phyloP scores from a whole-genome alignment of 1,284 basidiomycete genomes.

The Cutaneotrichosporon cavernicola region DNA sequence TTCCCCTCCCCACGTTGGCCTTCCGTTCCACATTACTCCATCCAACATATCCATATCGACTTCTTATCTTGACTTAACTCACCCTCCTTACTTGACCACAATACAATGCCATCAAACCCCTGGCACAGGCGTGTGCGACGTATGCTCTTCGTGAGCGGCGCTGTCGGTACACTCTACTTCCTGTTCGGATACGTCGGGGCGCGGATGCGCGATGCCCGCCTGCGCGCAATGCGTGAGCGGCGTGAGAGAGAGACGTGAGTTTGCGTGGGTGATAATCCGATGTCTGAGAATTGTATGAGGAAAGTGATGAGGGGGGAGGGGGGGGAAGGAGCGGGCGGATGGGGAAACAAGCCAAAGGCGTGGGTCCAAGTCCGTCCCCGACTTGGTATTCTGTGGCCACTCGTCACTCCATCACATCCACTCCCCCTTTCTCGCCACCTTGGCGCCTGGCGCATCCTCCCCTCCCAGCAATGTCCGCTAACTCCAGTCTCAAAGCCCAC shows the following conservation, averaged over 20 bases:
- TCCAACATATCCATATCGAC: neutral
- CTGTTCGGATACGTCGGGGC: conserved; percentile 39
- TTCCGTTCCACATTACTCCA: neutral
- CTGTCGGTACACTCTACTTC: conserved; percentile 42
- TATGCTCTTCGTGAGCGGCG: conserved; percentile 35
- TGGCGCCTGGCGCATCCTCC: no score
- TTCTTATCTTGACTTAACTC: neutral
- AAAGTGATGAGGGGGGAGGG: no score
- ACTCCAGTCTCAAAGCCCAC: conserved; percentile 47
- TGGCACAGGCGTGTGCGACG: conserved; percentile 43
- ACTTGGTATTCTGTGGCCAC: no score
- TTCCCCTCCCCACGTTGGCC: neutral
- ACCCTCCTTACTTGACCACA: no score
- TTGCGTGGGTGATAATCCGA: neutral
- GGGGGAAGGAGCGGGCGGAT: no score
- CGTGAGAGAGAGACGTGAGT: conserved; percentile 43
- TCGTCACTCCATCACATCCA: no score
- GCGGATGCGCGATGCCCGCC: conserved; percentile 40
- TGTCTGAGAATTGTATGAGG: no score
- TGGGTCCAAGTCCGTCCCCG: no score
- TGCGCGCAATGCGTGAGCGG: conserved; percentile 40
- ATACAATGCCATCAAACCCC: conserved; percentile 7
- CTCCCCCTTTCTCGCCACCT: no score
- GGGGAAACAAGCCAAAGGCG: no score
- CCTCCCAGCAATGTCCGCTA: neutral